Conservation (phyloP, 768 basidiomycete genomes). For the Kondoa subrosea region DNA sequence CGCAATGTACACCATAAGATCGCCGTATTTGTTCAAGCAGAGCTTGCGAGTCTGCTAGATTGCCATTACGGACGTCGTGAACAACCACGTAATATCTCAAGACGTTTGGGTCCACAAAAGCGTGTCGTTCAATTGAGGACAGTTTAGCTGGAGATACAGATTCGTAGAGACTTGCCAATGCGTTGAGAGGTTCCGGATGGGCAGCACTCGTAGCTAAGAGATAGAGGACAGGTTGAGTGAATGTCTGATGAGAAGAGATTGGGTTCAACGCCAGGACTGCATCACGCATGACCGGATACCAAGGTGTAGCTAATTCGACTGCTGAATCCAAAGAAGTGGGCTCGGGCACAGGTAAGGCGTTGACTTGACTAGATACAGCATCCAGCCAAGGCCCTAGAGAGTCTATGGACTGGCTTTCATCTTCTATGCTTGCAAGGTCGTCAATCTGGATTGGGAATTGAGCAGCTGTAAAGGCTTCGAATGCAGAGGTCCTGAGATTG, state of each 20-base stretch:
- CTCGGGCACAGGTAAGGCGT: slow-evolving; percentile 11
- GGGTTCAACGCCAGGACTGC: slow-evolving; percentile 20
- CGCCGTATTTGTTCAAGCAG: slow-evolving; percentile 21
- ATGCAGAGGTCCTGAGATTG: slow-evolving; percentile 17
- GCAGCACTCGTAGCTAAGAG: slow-evolving; percentile 28
- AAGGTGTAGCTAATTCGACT: slow-evolving; percentile 20
- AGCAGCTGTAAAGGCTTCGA: slow-evolving; percentile 13
- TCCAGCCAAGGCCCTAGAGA: slow-evolving; percentile 6
- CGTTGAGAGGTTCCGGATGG: slow-evolving; percentile 28
- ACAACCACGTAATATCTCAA: slow-evolving; percentile 29
- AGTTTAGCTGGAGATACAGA: slow-evolving; percentile 20
- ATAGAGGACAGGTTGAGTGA: slow-evolving; percentile 27
- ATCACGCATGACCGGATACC: slow-evolving; percentile 25
- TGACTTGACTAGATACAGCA: slow-evolving; percentile 7
- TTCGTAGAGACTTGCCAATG: slow-evolving; percentile 28
- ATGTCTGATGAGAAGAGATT: slow-evolving; percentile 27
- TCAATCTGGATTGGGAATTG: slow-evolving; percentile 16
- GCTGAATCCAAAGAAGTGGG: slow-evolving; percentile 12
- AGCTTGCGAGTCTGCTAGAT: slow-evolving; percentile 20
- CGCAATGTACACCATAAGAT: slow-evolving; percentile 21
- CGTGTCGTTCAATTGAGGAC: slow-evolving; percentile 13
- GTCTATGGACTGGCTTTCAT: slow-evolving; percentile 16
- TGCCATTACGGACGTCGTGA: slow-evolving; percentile 23
- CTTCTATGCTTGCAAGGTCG: slow-evolving; percentile 10
- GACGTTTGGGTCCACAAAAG: slow-evolving; percentile 24